Evolutionary conservation across 805 yeast species (phyloP), one percentile per base, ranked within the genome.

Genomic region (Candida dajiaensis): DNA sequence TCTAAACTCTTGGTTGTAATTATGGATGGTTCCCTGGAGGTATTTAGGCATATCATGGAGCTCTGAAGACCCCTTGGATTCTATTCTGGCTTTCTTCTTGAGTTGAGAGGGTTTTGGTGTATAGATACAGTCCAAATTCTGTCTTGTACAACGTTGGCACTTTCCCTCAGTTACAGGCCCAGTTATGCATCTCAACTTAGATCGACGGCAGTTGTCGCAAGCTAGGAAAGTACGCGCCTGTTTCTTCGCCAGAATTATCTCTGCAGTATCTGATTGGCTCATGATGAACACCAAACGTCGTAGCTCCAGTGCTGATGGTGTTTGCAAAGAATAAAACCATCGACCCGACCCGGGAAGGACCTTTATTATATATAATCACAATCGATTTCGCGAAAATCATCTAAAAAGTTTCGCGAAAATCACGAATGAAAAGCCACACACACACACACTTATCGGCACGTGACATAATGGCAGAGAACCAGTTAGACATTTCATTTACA

Each of bases 31-130:
- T 16, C 42, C 37, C 4, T n/a, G 12, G 18, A 50, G 49, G 21
- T 26, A 23, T 4, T 43, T 42, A 10, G 48, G 41, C 2, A 25
- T 8, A 3, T 36, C 39, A 3, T 13, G n/a, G 10, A 2, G 9
- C 4, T 36, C 23, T 20, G 23, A 16, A 3, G 39, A 36, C 2
- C 39, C 23, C 22, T 36, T 36, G 3, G 16, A 36, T n/a, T 36
- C 41, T 29, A 31, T 19, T 31, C 33, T 42, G 6, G 35, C 20
- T 21, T 35, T 36, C 23, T 49, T 46, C 38, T 48, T 50, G 22
- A 50, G 31, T 25, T 50, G 54, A 1, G 54, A 48, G 7, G 51
- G 42, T 22, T 44, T 50, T 13, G 54, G 54, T 1, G 54, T 50
- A 28, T 39, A 50, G n/a, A 42, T 39, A 40, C 54, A 50, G 6